Conservation (phyloP, 1,139 yeast genomes). For the Candida sp. region DNA sequence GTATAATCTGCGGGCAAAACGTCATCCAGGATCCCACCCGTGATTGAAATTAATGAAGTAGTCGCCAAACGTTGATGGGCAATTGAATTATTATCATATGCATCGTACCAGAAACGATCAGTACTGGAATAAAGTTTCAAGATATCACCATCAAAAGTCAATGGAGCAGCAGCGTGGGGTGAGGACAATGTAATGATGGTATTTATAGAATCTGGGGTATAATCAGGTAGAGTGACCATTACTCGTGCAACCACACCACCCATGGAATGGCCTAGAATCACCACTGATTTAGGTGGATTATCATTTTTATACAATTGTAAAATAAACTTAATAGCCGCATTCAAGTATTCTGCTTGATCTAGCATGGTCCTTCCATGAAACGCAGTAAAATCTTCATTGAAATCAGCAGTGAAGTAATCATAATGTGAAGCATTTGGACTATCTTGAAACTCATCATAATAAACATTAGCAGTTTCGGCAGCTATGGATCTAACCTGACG, state of each 20-base stretch:
- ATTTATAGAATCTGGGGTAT: conserved; percentile 66
- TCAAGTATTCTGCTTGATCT: conserved; percentile 91
- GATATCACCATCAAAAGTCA: conserved; percentile 93
- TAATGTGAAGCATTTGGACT: conserved; percentile 36
- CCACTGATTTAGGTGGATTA: conserved; percentile 64
- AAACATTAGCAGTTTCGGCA: conserved; percentile 60
- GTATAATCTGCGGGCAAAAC: conserved; percentile 95
- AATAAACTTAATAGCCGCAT: conserved; percentile 81
- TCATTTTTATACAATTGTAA: conserved; percentile 53
- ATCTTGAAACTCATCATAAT: conserved; percentile 28
- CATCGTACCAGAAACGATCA: conserved; percentile 78
- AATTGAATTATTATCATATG: conserved; percentile 32
- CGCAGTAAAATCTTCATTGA: conserved; percentile 95
- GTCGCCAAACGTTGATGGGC: conserved; percentile 42
- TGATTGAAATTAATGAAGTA: conserved; percentile 67
- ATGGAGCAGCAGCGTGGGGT: conserved; percentile 92
- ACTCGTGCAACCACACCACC: conserved; percentile 92
- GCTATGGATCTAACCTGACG: conserved; percentile 93
- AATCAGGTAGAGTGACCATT: conserved; percentile 76
- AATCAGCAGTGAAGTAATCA: conserved; percentile 88
- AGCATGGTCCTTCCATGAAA: conserved; percentile 91
- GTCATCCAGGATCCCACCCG: conserved; percentile 86
- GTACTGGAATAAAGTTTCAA: conserved; percentile 69
- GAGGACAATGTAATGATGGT: conserved; percentile 86
- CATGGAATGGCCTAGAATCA: conserved; percentile 92